phyloP scores from a whole-genome alignment of 305 asterid species.

The Striga hermonthica region DNA sequence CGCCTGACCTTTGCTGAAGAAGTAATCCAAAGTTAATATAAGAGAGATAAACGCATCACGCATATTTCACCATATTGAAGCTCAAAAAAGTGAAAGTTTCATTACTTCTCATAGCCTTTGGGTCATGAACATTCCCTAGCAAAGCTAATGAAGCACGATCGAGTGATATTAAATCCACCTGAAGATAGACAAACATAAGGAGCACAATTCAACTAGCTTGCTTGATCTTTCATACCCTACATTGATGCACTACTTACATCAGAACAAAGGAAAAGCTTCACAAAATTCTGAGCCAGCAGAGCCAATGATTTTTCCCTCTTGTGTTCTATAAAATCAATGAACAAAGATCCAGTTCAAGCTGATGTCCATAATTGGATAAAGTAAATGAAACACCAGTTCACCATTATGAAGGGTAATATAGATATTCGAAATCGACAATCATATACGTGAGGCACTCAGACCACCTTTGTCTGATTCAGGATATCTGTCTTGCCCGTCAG shows the following conservation, averaged over 20 bases:
- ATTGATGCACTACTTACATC: conserved; percentile 40
- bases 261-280: conserved; percentile 61
- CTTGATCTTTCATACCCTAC: conserved; percentile 6
- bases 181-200: conserved; percentile 25
- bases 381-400: neutral
- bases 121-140: conserved; percentile 39
- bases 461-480: conserved; percentile 42
- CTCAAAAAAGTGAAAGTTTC: conserved; percentile 18
- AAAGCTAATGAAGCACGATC: conserved; percentile 53
- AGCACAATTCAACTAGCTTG: conserved; percentile 14
- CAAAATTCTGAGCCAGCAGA: conserved; percentile 59
- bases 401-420: neutral
- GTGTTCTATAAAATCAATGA: conserved; percentile 41
- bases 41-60: conserved; percentile 11
- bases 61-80: conserved; percentile 23
- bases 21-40: conserved; percentile 16
- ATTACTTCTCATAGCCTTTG: conserved; percentile 43
- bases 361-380: neutral
- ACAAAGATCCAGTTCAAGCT: conserved; percentile 25
- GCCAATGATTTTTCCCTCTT: conserved; percentile 60
- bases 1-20: conserved; percentile 68
- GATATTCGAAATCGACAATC: neutral
- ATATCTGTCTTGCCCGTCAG: conserved; percentile 31
- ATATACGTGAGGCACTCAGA: conserved; percentile 27
- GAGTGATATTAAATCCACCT: conserved; percentile 61